Conservation (phyloP, 148 eudicot genomes). For the Amaranthus hypochondriacus region DNA sequence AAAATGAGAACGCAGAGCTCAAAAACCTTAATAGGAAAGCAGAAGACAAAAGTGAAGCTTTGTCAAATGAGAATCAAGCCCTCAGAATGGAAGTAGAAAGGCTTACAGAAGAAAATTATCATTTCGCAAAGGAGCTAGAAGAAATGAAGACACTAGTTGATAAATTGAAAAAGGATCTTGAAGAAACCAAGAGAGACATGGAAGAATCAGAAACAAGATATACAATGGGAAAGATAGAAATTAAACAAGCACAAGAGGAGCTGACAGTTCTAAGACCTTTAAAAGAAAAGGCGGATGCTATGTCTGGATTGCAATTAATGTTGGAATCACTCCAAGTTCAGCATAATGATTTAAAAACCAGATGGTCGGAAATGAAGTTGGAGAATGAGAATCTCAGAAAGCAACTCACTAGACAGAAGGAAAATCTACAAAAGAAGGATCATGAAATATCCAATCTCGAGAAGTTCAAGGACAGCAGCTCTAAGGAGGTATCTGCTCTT, state of each 20-base stretch:
- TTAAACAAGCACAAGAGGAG: slow-evolving; percentile 35
- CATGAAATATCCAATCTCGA: slow-evolving; percentile 33
- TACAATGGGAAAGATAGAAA: slow-evolving; percentile 36
- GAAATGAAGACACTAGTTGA: slow-evolving; percentile 23
- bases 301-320: slow-evolving; percentile 45
- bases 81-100: slow-evolving; percentile 46
- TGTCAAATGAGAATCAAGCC: slow-evolving; percentile 39
- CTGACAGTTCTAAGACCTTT: slow-evolving; percentile 30
- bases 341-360: slow-evolving; percentile 43
- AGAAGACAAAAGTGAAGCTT: slow-evolving; percentile 29
- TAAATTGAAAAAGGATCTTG: slow-evolving; percentile 31
- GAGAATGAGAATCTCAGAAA: slow-evolving; percentile 62
- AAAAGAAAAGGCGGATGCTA: slow-evolving; percentile 39
- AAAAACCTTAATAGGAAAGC: slow-evolving; percentile 25
- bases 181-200: slow-evolving; percentile 36
- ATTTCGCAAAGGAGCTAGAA: slow-evolving; percentile 32
- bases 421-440: slow-evolving; percentile 45
- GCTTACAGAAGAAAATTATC: slow-evolving; percentile 49
- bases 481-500: slow-evolving; percentile 28
- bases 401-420: slow-evolving; percentile 45
- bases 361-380: slow-evolving; percentile 38
- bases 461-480: slow-evolving; percentile 32
- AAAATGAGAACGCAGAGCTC: slow-evolving; percentile 33
- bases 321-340: slow-evolving; percentile 45
- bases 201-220: slow-evolving; percentile 43